Evolutionary conservation across 2,329 filamentous ascomycete genomes (phyloP), one percentile per base, ranked within the genome.

Genomic region (Alternaria ethzedia): DNA sequence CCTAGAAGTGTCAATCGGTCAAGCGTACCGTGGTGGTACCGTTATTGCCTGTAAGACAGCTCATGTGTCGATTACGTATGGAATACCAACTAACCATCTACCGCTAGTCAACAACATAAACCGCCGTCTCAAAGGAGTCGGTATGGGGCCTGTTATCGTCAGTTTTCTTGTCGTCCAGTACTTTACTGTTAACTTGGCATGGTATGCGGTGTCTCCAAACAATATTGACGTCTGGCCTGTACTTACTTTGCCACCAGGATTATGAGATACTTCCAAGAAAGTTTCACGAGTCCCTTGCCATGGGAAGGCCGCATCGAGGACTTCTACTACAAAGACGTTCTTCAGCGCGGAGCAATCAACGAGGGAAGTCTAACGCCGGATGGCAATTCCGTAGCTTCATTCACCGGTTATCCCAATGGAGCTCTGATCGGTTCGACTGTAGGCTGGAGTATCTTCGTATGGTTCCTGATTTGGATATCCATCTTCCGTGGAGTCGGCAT

Each of bases 401-500:
- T 84, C 63, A 83, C 82, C 1, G 63, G 78, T 17, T 89, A 88
- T 65, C 82, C 83, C 0, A 81, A 81, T 0, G 75, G 80, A 7
- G 78, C 72, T 0, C 71, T 89, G 3, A 76, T 88, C 9, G 86
- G 85, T 6, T 87, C 88, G 70, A 88, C 86, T 0, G 85, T 87
- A 3, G 86, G 83, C 11, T 88, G 86, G 87, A 84, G 82, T 44
- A 81, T 83, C 17, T 88, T 89, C 68, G 84, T 86, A 61, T 87
- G 86, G 86, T 86, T 89, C 70, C 74, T 88, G 1, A 83, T 88
- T 67, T 88, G 86, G 85, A 67, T 88, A 44, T 87, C 84, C 67
- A 87, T 89, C 68, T 87, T 88, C 75, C 84, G 86, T 36, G 85
- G 87, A 7, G 86, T 88, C 20, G 85, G 86, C 0, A 73, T 87